Conservation (phyloP, 805 yeast species). For the Monosporozyma solicola region DNA sequence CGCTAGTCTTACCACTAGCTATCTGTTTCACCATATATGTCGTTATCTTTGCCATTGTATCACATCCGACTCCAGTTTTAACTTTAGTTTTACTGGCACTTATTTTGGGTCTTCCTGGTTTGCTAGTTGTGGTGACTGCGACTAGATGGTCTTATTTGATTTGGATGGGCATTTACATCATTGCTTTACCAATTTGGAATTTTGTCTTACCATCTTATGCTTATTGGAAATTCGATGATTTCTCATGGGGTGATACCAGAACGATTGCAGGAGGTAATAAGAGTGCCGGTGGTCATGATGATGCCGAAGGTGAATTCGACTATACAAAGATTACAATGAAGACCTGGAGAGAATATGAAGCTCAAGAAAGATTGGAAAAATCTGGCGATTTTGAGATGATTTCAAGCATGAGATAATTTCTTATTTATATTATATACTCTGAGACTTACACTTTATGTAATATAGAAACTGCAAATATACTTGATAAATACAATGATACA, state of each 20-base stretch:
- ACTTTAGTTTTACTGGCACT: slow-evolving; percentile 68
- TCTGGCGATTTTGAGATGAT: background rate
- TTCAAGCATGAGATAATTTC: background rate
- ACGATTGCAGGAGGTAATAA: slow-evolving; percentile 63
- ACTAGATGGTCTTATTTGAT: slow-evolving; percentile 60
- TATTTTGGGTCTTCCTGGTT: slow-evolving; percentile 79
- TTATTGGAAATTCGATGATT: slow-evolving; percentile 92
- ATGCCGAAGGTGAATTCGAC: slow-evolving; percentile 80
- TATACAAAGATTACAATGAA: slow-evolving; percentile 83
- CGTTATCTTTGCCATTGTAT: slow-evolving; percentile 57
- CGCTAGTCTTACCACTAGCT: slow-evolving; percentile 83
- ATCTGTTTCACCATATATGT: slow-evolving; percentile 77
- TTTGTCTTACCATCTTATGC: slow-evolving; percentile 80
- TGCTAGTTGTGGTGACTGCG: slow-evolving; percentile 71
- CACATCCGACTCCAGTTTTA: slow-evolving; percentile 67
- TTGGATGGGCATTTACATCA: slow-evolving; percentile 71
- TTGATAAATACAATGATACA: background rate
- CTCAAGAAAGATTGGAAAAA: slow-evolving; percentile 32
- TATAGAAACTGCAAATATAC: background rate
- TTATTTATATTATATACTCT: background rate
- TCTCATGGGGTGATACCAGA: slow-evolving; percentile 94
- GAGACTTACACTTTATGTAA: background rate
- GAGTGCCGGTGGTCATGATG: slow-evolving; percentile 39
- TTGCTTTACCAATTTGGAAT: slow-evolving; percentile 91
- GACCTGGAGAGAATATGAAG: slow-evolving; percentile 90